A percentile compares a stretch with the other conserved stretches of the same genome.
Evolutionary conservation across 805 yeast genomes (phyloP).

Genomic region (Brettanomyces bruxellensis): DNA sequence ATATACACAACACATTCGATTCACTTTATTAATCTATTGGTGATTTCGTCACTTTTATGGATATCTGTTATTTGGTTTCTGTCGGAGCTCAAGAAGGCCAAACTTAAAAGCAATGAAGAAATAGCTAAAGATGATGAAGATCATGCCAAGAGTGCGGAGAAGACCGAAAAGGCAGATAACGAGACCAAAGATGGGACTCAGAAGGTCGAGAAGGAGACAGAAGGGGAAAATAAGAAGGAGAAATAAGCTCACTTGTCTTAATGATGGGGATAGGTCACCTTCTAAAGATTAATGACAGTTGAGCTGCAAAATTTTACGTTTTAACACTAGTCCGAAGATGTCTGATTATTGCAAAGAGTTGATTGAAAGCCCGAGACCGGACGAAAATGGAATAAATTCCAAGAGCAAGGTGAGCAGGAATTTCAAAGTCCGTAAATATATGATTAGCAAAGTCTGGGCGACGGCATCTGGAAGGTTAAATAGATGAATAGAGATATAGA

Average conservation of each 20-base stretch:
- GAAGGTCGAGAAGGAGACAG: constrained; percentile 1
- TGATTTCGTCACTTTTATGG: constrained; percentile 50
- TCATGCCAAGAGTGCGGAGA: constrained; percentile 1
- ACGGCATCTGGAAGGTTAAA: too few relatives aligned
- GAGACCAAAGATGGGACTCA: constrained; percentile 3
- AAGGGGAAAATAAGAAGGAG: background rate
- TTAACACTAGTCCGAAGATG: too few relatives aligned
- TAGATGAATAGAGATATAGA: too few relatives aligned
- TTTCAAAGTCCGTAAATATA: too few relatives aligned
- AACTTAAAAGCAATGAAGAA: constrained; percentile 33
- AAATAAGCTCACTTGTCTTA: background rate
- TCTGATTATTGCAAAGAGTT: too few relatives aligned
- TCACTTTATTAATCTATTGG: constrained; percentile 50
- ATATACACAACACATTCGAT: constrained; percentile 53
- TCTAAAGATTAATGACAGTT: too few relatives aligned
- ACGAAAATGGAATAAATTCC: too few relatives aligned
- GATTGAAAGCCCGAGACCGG: too few relatives aligned
- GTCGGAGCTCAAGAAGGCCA: constrained; percentile 42
- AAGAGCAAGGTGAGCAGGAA: too few relatives aligned
- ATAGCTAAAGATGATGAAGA: constrained; percentile 21
- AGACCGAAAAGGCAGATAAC: constrained; percentile 10
- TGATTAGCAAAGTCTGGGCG: too few relatives aligned
- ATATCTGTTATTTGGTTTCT: constrained; percentile 84
- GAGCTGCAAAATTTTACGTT: too few relatives aligned
- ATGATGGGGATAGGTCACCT: too few relatives aligned